A percentile compares a stretch with the other conserved stretches of the same genome.
Conservation (phyloP, 208 protist species). For the Leishmania braziliensis region DNA sequence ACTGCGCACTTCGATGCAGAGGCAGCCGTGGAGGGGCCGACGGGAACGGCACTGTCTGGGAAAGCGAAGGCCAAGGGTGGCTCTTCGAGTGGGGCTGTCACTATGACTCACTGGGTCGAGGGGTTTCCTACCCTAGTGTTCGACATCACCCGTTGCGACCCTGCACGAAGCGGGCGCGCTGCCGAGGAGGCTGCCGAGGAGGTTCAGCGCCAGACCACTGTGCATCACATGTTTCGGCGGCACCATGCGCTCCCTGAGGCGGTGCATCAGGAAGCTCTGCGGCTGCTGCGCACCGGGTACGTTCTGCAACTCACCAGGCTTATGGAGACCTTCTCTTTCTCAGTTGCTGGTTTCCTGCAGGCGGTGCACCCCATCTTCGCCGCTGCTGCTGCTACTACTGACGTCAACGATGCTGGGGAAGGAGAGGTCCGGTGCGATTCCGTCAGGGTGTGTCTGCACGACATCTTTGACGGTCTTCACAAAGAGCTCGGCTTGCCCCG, state of each 20-base stretch:
- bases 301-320: slow-evolving; percentile 28
- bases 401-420: background rate
- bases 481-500: slow-evolving; percentile 69
- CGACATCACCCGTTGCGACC: slow-evolving; percentile 12
- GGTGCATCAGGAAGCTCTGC: slow-evolving; percentile 32
- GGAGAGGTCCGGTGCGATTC: background rate
- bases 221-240: slow-evolving; percentile 31
- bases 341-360: slow-evolving; percentile 21
- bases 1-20: slow-evolving; percentile 13
- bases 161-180: slow-evolving; percentile 9
- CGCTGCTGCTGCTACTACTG: background rate
- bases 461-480: slow-evolving; percentile 60
- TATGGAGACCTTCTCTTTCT: slow-evolving; percentile 39
- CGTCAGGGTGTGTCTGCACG: slow-evolving; percentile 12
- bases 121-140: slow-evolving; percentile 30
- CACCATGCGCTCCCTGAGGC: slow-evolving; percentile 23
- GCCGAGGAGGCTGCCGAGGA: slow-evolving; percentile 27
- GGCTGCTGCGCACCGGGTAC: slow-evolving; percentile 33
- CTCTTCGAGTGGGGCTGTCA: background rate
- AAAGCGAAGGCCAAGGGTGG: background rate
- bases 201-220: slow-evolving; percentile 30
- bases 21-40: slow-evolving; percentile 4
- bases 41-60: background rate
- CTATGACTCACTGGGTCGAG: background rate
- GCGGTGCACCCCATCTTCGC: background rate